Evolutionary conservation across 2,329 filamentous ascomycete species (phyloP), one percentile per base, ranked within the genome.

Genomic region (Exophiala phaeomuriformis): DNA sequence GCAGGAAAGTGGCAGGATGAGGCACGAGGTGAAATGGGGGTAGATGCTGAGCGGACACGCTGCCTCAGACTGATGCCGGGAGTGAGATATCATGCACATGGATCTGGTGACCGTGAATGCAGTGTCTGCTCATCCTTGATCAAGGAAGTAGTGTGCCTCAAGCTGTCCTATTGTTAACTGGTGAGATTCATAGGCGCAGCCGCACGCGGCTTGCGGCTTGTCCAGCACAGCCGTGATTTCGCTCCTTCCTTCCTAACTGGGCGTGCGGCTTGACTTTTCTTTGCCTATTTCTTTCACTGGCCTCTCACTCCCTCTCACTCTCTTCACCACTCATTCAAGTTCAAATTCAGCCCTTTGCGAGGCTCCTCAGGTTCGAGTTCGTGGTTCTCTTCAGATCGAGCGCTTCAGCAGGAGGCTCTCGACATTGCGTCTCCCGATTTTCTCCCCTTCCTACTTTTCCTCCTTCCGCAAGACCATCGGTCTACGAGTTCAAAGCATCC

Each of bases 241-340:
- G 9, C 5, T 54, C 36, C 49, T 48, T 35, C 37, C 31, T 49
- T 47, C 4, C 29, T 37, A 53, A 33, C 33, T 29, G 8, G n/a
- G 10, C 19, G 30, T 31, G 27, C 37, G 30, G 30, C 31, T 37
- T 53, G 46, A 43, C 36, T 27, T 42, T 45, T 39, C 10, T 42
- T 55, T 46, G 29, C 29, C 12, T 36, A 35, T 9, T 36, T 43
- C 45, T 32, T 27, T 29, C 43, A 35, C 35, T 36, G 35, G 43
- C 32, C 40, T 44, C 32, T 49, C 46, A 9, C 31, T 45, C 12
- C 29, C 33, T 31, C 19, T 40, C 50, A 10, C 36, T 48, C 47
- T 41, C 51, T 57, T 19, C 45, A 42, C 43, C 49, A 43, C 43
- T 44, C 12, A 45, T 39, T 41, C 39, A 32, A 35, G 36, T 19